phyloP scores from a whole-genome alignment of 106 monocot species.

The Dendrobium officinale region DNA sequence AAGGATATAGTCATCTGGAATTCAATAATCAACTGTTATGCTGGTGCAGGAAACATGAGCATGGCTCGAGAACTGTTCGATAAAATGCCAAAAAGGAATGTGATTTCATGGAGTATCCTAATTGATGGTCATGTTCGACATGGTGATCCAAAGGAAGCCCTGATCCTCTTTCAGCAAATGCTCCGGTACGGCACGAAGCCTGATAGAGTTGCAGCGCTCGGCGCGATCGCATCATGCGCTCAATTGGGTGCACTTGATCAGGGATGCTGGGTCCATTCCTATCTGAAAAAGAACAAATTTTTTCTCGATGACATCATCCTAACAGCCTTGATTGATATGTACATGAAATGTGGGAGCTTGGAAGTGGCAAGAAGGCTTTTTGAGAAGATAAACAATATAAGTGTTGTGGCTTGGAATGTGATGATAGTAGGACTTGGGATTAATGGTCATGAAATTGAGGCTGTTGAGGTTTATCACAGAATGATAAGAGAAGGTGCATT shows the following conservation, averaged over 20 bases:
- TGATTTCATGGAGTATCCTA: conserved; percentile 51
- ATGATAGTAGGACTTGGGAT: conserved; percentile 59
- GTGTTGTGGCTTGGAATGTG: conserved; percentile 48
- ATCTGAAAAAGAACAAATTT: conserved; percentile 28
- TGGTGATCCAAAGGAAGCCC: conserved; percentile 32
- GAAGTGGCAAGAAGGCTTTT: conserved; percentile 35
- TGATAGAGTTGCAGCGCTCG: conserved; percentile 29
- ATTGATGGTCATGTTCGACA: conserved; percentile 30
- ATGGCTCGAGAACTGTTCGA: conserved; percentile 42
- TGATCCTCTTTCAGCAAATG: conserved; percentile 40
- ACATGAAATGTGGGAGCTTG: conserved; percentile 53
- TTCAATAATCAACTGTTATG: conserved; percentile 47
- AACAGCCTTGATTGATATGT: conserved; percentile 63
- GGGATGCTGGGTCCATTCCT: conserved; percentile 52
- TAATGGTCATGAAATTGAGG: conserved; percentile 31
- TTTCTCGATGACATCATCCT: conserved; percentile 26
- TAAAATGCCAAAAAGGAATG: conserved; percentile 33
- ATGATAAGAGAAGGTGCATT: conserved; percentile 29
- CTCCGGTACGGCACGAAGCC: conserved; percentile 14
- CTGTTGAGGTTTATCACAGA: conserved; percentile 32
- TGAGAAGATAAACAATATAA: conserved; percentile 11
- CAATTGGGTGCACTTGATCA: conserved; percentile 48
- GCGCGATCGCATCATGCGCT: conserved; percentile 33
- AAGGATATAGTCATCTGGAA: conserved; percentile 52
- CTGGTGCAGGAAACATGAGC: conserved; percentile 16